These are phyloP conservation scores for Mortierella polycephala DNA, from an alignment of 371 early-diverging fungal genomes.

Conservation along the genomic window DNA sequence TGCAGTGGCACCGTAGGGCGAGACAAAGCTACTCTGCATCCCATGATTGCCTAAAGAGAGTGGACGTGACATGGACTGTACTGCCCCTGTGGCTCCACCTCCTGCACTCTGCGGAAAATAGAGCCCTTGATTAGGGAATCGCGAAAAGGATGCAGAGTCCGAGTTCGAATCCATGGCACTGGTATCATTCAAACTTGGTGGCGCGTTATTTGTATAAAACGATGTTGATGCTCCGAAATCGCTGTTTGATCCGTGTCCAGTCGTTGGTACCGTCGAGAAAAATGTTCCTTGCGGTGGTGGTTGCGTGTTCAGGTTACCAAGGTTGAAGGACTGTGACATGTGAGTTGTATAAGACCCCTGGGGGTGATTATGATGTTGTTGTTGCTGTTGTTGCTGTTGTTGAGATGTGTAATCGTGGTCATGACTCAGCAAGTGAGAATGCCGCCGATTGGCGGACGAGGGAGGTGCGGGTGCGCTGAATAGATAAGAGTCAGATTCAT, in stretches of 20 bases:
- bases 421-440: conserved; percentile 44
- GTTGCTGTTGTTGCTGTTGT: conserved; percentile 17
- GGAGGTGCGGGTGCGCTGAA: conserved; percentile 22
- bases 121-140: conserved; percentile 33
- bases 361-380: conserved; percentile 14
- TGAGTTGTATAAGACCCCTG: conserved; percentile 14
- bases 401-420: conserved; percentile 46
- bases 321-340: conserved; percentile 26
- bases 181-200: conserved; percentile 19
- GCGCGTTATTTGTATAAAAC: conserved; percentile 31
- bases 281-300: conserved; percentile 29
- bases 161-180: conserved; percentile 30
- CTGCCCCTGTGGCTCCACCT: conserved; percentile 16
- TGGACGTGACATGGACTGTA: conserved; percentile 18
- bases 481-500: conserved; percentile 26
- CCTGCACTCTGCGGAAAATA: conserved; percentile 40
- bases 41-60: conserved; percentile 36
- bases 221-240: conserved; percentile 34
- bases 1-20: conserved; percentile 19
- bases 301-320: conserved; percentile 17
- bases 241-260: conserved; percentile 17
- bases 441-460: conserved; percentile 27
- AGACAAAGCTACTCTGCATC: conserved; percentile 22
- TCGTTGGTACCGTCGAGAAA: conserved; percentile 15
- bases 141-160: conserved; percentile 31